Evolutionary conservation across 2,329 filamentous ascomycete genomes (phyloP), one percentile per base, ranked within the genome.

Genomic region (Samsoniella hepiali): DNA sequence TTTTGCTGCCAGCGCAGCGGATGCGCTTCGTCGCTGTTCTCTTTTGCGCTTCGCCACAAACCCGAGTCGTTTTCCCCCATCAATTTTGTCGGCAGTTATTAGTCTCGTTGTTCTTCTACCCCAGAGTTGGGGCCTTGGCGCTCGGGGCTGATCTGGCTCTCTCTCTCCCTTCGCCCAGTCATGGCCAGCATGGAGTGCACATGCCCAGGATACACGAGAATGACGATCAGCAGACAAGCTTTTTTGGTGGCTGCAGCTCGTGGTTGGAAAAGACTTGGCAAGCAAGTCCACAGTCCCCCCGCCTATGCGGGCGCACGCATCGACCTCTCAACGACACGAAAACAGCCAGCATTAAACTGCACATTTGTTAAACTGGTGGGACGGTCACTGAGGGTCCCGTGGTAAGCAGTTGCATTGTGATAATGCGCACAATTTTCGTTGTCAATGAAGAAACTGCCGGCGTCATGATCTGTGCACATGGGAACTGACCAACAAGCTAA

Each of bases 201-300:
- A 58, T 58, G 56, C 13, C 15, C 40, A 8, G 13, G n/a, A 6
- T 7, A 31, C 22, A 22, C n/a, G 13, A 15, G 15, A 40, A 40
- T 31, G 32, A 31, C 22, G 13, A 61, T 61, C 58, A 44, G 29
- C 38, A 38, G 40, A 61, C 49, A 61, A 61, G 58, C 58, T 61
- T 61, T 57, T 61, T 53, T n/a, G 7, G 58, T 54, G 58, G 58
- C 58, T 61, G 58, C 49, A n/a, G 27, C 2, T 17, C 13, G 27
- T 31, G 22, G 27, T n/a, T 34, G 17, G 11, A 22, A 44, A 31
- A 6, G 45, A 31, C 57, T 59, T 59, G 57, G 57, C 57, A 17
- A 27, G 10, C 34, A 13, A 40, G 7, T 40, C 22, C n/a, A 22
- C 22, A 22, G 17, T 56, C 27, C 50, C 50, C 31, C 32, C 17